Base-by-base conservation (phyloP, 768 basidiomycete genomes). In the Panellus pusillus region DNA sequence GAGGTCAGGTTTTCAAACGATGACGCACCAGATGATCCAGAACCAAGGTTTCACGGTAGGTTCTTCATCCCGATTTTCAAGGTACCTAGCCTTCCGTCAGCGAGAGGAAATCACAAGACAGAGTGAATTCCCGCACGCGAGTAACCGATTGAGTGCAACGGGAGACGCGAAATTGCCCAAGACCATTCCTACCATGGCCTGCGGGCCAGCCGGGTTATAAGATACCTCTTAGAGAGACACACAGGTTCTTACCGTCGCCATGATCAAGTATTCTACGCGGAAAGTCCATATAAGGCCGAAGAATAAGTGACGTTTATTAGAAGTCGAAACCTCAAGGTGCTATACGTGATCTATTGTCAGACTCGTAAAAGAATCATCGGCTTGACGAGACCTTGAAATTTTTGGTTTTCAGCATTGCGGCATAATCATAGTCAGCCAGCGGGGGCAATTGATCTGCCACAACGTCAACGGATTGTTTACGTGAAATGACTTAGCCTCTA, bases 41-140 rank as follows among this genome's bases (percentile, higher is more conserved):
- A 89, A 78, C 81, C 87, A 88, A 1, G 89, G 88, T 39, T 77
- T 77, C 32, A 86, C 66, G 3, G 67, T 58, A 0, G 83, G 76
- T 20, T 68, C 74, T 49, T 76, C 64, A 1, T 82, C 83, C 13
- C 70, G 68, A 1, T 66, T 74, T 67, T 88, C 86, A 18, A 90
- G 68, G 61, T 87, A 85, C 32, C 79, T 84, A 46, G 15, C 24
- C 18, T 24, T 29, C 24, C 28, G 13, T 29, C 40, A 28, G 27
- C 42, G 17, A 36, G 27, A 7, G 38, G 12, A 17, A 20, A 19
- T 18, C 41, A 11, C 17, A 37, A 37, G 11, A 29, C 1, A 39
- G 53, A 27, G 32, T 14, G 18, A 31, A 41, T 17, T 6, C 24
- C 62, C 71, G 18, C 42, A 78, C 74, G 61, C 55, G 19, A 79